phyloP scores from a whole-genome alignment of 352 stramenopile genomes.

The Pythium biforme region DNA sequence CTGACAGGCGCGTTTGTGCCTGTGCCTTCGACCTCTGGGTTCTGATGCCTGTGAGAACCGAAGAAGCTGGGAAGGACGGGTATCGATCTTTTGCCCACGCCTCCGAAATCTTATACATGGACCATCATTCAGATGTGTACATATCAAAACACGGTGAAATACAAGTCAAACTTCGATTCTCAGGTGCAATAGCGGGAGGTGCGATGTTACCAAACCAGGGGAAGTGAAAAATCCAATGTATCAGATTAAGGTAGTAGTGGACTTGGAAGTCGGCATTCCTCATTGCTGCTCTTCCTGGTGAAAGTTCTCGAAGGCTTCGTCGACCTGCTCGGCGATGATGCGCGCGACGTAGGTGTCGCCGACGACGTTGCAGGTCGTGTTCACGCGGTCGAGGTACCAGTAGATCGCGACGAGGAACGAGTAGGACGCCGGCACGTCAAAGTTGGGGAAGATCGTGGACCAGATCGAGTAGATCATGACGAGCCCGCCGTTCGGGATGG shows the following conservation, averaged over 20 bases:
- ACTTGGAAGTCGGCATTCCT: background rate
- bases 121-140: constrained; percentile 11
- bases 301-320: constrained; percentile 49
- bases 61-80: background rate
- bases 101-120: constrained; percentile 14
- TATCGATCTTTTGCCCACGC: too few relatives aligned
- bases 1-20: background rate
- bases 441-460: constrained; percentile 60
- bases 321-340: constrained; percentile 75
- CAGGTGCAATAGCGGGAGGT: too few relatives aligned
- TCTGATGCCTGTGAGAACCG: constrained; percentile 6
- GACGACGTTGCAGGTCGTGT: constrained; percentile 70
- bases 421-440: constrained; percentile 56
- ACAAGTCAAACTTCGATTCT: too few relatives aligned
- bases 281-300: constrained; percentile 6
- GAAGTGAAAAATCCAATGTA: too few relatives aligned
- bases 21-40: constrained; percentile 7
- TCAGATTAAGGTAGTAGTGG: too few relatives aligned
- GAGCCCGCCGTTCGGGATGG: constrained; percentile 66
- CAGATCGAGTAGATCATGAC: constrained; percentile 80
- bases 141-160: constrained; percentile 6
- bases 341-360: constrained; percentile 68
- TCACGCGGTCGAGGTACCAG: constrained; percentile 70
- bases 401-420: constrained; percentile 73
- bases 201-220: too few relatives aligned